A percentile compares a stretch with the other conserved stretches of the same genome.
phyloP scores from a whole-genome alignment of 345 rosid species.

The Euphorbia lathyris region DNA sequence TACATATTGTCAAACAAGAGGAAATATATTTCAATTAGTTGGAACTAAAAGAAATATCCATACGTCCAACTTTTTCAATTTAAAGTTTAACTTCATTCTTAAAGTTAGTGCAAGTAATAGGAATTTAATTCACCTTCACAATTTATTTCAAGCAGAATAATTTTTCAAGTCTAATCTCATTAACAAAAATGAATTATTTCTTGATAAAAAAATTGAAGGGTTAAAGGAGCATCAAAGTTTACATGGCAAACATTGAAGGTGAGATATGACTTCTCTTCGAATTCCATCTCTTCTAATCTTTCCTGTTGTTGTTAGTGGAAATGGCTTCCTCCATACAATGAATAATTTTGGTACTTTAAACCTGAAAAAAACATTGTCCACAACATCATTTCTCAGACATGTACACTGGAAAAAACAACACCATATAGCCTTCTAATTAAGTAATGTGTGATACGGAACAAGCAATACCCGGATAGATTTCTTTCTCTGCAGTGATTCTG shows the following conservation, averaged over 20 bases:
- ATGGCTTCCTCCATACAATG: conserved; percentile 58
- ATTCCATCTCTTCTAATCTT: conserved; percentile 70
- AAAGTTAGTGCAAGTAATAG: not conserved
- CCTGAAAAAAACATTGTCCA: conserved; percentile 39
- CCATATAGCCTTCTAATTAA: no score
- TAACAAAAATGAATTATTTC: not conserved
- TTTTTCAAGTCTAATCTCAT: not conserved
- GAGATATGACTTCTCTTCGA: conserved; percentile 42
- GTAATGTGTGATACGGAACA: no score
- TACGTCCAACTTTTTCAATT: not conserved
- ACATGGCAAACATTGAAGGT: conserved; percentile 38
- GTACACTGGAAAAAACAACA: no score
- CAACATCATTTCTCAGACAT: not conserved
- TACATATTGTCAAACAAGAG: no score
- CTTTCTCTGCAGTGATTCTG: conserved; percentile 42
- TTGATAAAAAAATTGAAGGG: no score
- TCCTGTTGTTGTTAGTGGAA: conserved; percentile 65
- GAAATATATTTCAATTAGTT: no score
- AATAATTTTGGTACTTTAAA: conserved; percentile 73
- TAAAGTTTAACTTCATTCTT: not conserved
- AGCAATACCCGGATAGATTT: conserved; percentile 55
- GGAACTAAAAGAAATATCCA: no score
- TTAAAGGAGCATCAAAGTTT: conserved; percentile 39
- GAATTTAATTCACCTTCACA: no score
- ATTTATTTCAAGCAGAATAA: not conserved